Evolutionary conservation across 208 protist genomes (phyloP), one percentile per base, ranked within the genome.

Genomic region (Jaenimonas drosophilae): DNA sequence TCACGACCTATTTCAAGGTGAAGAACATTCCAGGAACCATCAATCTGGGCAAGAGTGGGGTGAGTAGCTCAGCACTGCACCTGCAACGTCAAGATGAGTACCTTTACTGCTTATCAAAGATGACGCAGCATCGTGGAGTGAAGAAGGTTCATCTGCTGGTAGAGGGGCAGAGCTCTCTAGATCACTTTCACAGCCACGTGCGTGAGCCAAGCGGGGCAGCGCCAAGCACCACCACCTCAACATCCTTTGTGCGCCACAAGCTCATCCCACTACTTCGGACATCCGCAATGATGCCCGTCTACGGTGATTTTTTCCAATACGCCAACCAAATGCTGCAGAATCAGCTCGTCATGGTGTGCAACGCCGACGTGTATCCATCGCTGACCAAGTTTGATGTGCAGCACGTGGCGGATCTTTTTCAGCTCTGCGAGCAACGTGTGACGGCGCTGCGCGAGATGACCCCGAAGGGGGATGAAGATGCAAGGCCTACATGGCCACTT

Each of bases 321-420:
- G 85, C 80, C 0, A 88, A 83, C 49, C 57, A 71, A 39, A 36
- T 85, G 14, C 60, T 88, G 3, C 29, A 42, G 0, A n/a, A 30
- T 12, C 34, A 54, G 24, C 64, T 88, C 9, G 53, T 56, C 5
- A 90, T 94, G 85, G 57, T 94, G 34, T 88, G 78, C 57, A 94
- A 94, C 59, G 77, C 80, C 0, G 80, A 94, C 49, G 68, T 94
- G 14, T 79, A 84, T 54, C 53, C 90, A 7, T 72, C 74, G 4
- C 49, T 47, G 0, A 2, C 4, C 3, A 32, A 66, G 31, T 79
- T 81, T 21, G 39, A 36, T 32, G 57, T 85, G 2, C 1, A 25
- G 0, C 53, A 55, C 1, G 51, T 77, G 0, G 38, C 56, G 24
- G 7, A 37, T 4, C 52, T 84, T 1, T 80, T 88, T 41, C 31